Percentiles rank a stretch among this genome's conserved stretches.
phyloP scores from a whole-genome alignment of 805 yeast species.

The Yamadazyma sp. region DNA sequence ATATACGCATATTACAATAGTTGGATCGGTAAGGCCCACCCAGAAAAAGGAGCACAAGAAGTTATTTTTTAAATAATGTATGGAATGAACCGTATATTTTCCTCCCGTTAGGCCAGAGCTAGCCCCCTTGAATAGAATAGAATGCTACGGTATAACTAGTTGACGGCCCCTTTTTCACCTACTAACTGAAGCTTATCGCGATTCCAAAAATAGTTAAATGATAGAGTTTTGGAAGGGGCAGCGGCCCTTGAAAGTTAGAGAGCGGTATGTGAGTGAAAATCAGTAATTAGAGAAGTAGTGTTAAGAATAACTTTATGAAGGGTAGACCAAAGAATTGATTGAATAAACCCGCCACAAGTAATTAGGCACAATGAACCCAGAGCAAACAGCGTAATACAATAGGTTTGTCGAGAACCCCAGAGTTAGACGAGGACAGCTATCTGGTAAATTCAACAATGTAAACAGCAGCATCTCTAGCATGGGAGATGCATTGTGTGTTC shows the following conservation, averaged over 20 bases:
- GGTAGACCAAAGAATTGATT: no score
- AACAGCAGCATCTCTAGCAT: background rate
- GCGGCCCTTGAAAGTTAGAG: background rate
- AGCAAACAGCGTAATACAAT: background rate
- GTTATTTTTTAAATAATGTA: no score
- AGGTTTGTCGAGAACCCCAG: background rate
- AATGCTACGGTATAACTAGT: no score
- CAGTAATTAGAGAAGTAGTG: no score
- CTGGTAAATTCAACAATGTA: background rate
- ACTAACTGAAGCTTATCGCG: background rate
- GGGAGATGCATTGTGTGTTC: background rate
- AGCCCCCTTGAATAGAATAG: no score
- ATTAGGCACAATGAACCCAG: background rate
- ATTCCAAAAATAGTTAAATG: constrained; percentile 8
- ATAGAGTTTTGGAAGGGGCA: background rate
- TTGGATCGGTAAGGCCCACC: no score
- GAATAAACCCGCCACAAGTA: background rate
- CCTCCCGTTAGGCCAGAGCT: no score
- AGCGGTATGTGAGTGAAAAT: constrained; percentile 2
- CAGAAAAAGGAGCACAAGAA: no score
- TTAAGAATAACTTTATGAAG: no score
- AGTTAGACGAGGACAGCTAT: background rate
- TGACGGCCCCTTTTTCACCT: background rate
- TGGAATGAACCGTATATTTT: no score
- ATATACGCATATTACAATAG: no score